Base-by-base conservation (phyloP, 441 rosid genomes). In the Arabidopsis lyrata region DNA sequence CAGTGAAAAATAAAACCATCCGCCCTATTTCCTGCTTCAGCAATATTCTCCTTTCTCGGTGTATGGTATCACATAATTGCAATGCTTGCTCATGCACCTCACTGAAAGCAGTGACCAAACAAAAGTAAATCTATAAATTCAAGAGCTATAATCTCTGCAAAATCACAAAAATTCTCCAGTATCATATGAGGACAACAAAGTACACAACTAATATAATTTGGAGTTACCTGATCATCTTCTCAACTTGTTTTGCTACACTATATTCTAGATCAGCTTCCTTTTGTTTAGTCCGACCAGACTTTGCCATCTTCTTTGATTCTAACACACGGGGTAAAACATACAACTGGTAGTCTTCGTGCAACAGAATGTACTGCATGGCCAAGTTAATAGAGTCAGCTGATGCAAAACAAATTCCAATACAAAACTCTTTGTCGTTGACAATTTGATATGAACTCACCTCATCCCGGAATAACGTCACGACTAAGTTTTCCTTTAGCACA, bases 161-260 rank as follows among this genome's bases (percentile, higher is more conserved):
- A 48, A 48, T 32, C 58, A 52, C 49, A 49, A 44, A 24, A 41
- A 32, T 34, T 55, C 41, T 47, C 53, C 66, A 77, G 50, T 58
- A 22, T 50, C 59, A 63, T 63, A 54, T 61, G 44, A 62, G 56
- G 64, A 62, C 35, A 35, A 63, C 12, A 11, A 38, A 48, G 48
- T 32, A 57, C 34, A 24, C 58, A 24, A 14, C 59, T 65, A 36
- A 44, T 18, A 34, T 14, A 12, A 18, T 16, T 63, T 65, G 44
- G 34, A 55, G 65, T 63, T 82, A 92, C 98, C 96, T 88, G 82
- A 96, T 87, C 99, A 96, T 96, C 86, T 89, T 94, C 86, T 94
- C 98, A 76, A 94, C 99, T 85, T 96, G 98, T 81, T 96, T 96
- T 63, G 99, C 99, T 81, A 96, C 97, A 76, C 96, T 94, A 82